A percentile compares a stretch with the other conserved stretches of the same genome.
Conservation (phyloP, 2,329 filamentous ascomycete genomes). For the Ophiostoma sp. region DNA sequence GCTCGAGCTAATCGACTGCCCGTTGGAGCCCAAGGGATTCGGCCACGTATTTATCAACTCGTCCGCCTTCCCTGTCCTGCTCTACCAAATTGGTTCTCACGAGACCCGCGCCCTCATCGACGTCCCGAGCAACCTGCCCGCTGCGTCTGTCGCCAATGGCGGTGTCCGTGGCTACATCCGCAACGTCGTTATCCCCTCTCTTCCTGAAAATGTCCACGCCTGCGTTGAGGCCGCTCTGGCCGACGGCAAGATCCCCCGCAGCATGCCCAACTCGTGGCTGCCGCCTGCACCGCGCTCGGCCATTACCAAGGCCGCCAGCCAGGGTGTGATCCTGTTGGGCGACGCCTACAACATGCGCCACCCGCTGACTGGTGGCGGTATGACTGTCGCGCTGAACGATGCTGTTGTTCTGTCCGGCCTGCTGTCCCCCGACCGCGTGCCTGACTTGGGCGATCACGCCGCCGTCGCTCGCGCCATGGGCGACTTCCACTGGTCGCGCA, state of each 20-base stretch:
- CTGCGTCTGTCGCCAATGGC: constrained; percentile 70
- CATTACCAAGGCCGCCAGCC: constrained; percentile 53
- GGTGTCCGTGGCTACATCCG: constrained; percentile 83
- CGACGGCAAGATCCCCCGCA: constrained; percentile 70
- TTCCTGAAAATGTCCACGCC: constrained; percentile 71
- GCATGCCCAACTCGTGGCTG: constrained; percentile 95
- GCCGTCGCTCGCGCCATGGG: constrained; percentile 69
- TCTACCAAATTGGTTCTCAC: constrained; percentile 95
- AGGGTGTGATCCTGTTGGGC: constrained; percentile 78
- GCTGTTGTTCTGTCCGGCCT: constrained; percentile 75
- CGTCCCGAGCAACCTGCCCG: constrained; percentile 74
- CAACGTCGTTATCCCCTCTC: constrained; percentile 71
- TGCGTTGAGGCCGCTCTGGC: constrained; percentile 76
- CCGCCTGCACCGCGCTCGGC: constrained; percentile 53
- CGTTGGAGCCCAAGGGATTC: constrained; percentile 71
- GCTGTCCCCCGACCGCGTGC: constrained; percentile 67
- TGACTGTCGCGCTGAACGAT: constrained; percentile 97
- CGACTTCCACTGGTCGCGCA: constrained; percentile 83
- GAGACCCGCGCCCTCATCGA: constrained; percentile 91
- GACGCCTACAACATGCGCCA: constrained; percentile 99
- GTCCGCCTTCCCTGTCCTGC: constrained; percentile 71
- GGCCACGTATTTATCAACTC: constrained; percentile 82
- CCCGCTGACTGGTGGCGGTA: constrained; percentile 92
- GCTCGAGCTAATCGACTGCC: constrained; percentile 85
- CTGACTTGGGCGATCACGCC: constrained; percentile 65